Evolutionary conservation across 305 asterid species (phyloP).

Genomic region (Solanum hybrid): DNA sequence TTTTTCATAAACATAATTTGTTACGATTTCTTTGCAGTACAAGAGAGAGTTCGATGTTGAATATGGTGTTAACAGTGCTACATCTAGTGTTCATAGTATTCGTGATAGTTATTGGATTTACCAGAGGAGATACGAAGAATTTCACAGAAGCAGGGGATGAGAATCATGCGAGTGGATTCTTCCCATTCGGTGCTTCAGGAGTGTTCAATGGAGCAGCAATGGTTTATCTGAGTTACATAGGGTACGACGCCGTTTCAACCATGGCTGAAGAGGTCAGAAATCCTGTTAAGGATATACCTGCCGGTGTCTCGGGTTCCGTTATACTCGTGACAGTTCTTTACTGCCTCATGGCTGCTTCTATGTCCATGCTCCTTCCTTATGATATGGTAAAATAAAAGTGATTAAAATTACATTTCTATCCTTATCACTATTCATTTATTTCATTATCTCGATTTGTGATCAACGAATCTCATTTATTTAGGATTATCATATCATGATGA

Average conservation of each 20-base stretch:
- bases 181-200: slow-evolving; percentile 71
- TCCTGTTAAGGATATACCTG: slow-evolving; percentile 79
- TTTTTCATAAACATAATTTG: background rate
- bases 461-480: background rate
- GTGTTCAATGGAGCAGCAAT: slow-evolving; percentile 75
- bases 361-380: slow-evolving; percentile 82
- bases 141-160: slow-evolving; percentile 41
- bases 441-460: background rate
- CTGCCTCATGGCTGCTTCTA: slow-evolving; percentile 84
- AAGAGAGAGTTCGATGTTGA: slow-evolving; percentile 65
- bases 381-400: slow-evolving; percentile 38
- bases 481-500: too few relatives aligned
- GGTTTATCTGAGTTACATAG: slow-evolving; percentile 86
- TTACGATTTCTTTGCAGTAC: slow-evolving; percentile 33
- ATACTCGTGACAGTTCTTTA: slow-evolving; percentile 67
- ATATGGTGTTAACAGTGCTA: slow-evolving; percentile 56
- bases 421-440: background rate
- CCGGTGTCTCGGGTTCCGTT: slow-evolving; percentile 87
- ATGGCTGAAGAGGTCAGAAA: slow-evolving; percentile 86
- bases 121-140: slow-evolving; percentile 56
- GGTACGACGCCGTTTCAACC: slow-evolving; percentile 91
- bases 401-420: background rate
- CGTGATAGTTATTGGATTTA: slow-evolving; percentile 64
- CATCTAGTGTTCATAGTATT: slow-evolving; percentile 70
- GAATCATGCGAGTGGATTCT: slow-evolving; percentile 45